A percentile compares a stretch with the other conserved stretches of the same genome.
Conservation (phyloP, 1,284 basidiomycete genomes). For the Coniferiporia weirii region DNA sequence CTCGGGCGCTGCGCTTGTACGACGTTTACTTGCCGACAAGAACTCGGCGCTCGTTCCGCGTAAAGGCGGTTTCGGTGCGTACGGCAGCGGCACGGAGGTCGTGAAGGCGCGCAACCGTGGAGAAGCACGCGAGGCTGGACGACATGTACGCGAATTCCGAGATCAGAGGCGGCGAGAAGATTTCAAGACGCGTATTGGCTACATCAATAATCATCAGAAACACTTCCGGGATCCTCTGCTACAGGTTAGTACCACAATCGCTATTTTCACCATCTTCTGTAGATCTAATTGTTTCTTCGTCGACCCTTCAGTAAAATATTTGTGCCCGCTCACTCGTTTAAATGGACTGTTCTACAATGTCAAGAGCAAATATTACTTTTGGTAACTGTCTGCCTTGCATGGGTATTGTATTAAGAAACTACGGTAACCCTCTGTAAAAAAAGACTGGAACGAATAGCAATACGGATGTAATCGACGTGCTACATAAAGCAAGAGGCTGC, state of each 20-base stretch:
- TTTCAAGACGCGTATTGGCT: constrained; percentile 79
- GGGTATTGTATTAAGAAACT: constrained; percentile 15
- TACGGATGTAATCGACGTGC: neutral
- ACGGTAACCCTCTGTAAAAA: neutral
- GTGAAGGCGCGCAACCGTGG: constrained; percentile 91
- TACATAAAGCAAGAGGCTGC: neutral
- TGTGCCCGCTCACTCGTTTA: neutral
- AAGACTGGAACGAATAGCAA: constrained; percentile 1
- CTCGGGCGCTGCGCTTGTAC: constrained; percentile 68
- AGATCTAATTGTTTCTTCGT: neutral
- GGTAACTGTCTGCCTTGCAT: neutral
- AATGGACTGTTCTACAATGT: constrained; percentile 1
- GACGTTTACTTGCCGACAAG: constrained; percentile 72
- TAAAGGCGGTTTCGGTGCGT: constrained; percentile 84
- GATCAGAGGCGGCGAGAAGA: constrained; percentile 78
- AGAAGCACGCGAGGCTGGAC: constrained; percentile 88
- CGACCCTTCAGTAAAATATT: neutral
- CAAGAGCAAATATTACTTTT: constrained; percentile 2
- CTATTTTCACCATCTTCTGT: neutral
- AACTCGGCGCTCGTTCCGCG: constrained; percentile 77
- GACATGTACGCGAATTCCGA: constrained; percentile 81
- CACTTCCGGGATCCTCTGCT: constrained; percentile 60
- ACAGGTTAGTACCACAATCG: constrained; percentile 12
- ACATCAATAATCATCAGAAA: constrained; percentile 84
- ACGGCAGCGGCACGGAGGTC: constrained; percentile 73